Base-by-base conservation (phyloP, 306 rosid species). In the Notholithocarpus densiflorus region DNA sequence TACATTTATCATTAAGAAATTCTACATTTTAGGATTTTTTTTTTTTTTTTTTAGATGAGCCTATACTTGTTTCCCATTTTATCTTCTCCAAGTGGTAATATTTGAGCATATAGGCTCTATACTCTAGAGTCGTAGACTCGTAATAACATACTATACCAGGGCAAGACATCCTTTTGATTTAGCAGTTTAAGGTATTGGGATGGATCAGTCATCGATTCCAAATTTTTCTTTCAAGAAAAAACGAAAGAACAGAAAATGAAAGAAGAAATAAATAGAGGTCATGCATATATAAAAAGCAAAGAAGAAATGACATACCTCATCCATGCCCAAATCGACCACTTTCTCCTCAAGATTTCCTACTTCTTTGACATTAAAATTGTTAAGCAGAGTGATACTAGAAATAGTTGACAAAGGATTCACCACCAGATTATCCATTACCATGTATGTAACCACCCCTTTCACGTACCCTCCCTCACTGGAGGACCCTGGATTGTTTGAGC, bases 371-470 rank as follows among this genome's bases (percentile, higher is more conserved):
- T 40, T 7, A 40, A 77, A 77, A 77, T 27, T 24, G 15, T 70
- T 84, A 0, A 87, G 61, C 56, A 82, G 1, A 0, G 82, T 1
- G 5, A 82, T 40, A 12, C 56, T 4, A 0, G 77, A 60, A 0
- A 56, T 70, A 4, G 82, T 32, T 0, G 90, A 84, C 69, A 77
- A 51, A 0, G 90, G 83, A 14, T 69, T 69, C 20, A 84, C 83
- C 9, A n/a, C 81, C 13, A 87, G 53, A 31, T 84, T 66, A 73
- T 87, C 88, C 80, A 72, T 81, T 5, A 87, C 75, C 86, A 87
- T 81, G 74, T 83, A 86, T 0, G 82, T 83, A 1, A 37, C 82
- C 10, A 56, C 8, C 6, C 61, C 87, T 52, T 52, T 75, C 70
- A 86, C 83, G 40, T n/a, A 86, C 2, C 83, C 76, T 43, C 56